A percentile compares a stretch with the other conserved stretches of the same genome.
Evolutionary conservation across 140 eudicot species (phyloP).

Genomic region (Ambrosia hybrid): DNA sequence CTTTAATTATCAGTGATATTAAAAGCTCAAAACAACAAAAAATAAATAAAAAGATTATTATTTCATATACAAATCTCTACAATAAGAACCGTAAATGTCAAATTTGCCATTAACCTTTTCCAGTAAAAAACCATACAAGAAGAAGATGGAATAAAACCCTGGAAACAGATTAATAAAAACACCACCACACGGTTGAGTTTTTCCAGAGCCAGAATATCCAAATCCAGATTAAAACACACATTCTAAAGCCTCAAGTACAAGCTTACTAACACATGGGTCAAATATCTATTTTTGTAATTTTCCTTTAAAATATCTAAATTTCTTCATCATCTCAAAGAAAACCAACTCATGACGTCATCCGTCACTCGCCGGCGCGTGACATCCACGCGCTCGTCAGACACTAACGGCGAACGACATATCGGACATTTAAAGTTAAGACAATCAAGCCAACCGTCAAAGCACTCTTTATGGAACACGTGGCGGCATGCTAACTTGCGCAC

Average conservation of each 20-base stretch:
- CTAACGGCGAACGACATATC: conserved; percentile 56
- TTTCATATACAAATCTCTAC: too few relatives aligned
- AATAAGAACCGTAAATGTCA: neutral
- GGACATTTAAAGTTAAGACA: conserved; percentile 72
- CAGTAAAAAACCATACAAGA: conserved; percentile 23
- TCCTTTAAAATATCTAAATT: too few relatives aligned
- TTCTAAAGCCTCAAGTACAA: conserved; percentile 3
- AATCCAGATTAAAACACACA: conserved; percentile 20
- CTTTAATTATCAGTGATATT: too few relatives aligned
- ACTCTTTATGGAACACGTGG: conserved; percentile 79
- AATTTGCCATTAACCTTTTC: conserved; percentile 29
- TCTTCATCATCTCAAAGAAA: conserved; percentile 30
- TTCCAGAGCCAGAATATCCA: conserved; percentile 18
- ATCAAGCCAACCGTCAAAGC: conserved; percentile 85
- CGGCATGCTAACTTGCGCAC: conserved; percentile 68
- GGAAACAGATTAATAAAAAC: conserved; percentile 27
- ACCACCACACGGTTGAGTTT: neutral
- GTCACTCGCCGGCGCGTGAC: conserved; percentile 46
- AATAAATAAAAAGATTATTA: too few relatives aligned
- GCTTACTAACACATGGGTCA: neutral
- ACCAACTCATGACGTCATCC: conserved; percentile 51
- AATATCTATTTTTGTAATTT: neutral
- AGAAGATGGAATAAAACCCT: conserved; percentile 4
- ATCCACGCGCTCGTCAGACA: conserved; percentile 53
- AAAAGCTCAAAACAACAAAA: too few relatives aligned